Conservation (phyloP, 805 yeast genomes). For the Nakazawaea populi region DNA sequence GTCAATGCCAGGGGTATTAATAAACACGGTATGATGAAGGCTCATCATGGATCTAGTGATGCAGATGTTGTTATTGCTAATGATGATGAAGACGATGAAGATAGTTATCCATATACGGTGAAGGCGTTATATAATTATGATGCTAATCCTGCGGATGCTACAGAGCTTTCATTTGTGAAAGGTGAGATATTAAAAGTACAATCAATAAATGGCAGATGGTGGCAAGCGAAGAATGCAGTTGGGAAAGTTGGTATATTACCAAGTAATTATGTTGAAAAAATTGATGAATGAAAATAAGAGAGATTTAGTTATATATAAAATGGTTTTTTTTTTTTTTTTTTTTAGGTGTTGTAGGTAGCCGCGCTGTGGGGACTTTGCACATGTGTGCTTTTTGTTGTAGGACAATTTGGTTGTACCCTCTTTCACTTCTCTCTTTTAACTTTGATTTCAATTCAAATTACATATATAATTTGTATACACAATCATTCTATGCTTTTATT, state of each 20-base stretch:
- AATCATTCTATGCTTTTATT: no score
- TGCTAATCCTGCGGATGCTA: constrained; percentile 89
- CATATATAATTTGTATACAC: no score
- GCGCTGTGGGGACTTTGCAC: no score
- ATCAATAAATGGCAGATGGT: constrained; percentile 95
- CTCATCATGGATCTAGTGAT: not conserved
- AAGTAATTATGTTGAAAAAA: constrained; percentile 81
- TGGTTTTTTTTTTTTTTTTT: no score
- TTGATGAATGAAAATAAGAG: constrained; percentile 26
- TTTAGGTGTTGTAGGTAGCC: no score
- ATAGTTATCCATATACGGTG: constrained; percentile 76
- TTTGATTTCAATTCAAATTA: no score
- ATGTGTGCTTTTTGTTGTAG: no score
- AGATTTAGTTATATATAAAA: no score
- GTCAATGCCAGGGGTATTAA: no score
- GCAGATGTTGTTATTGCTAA: not conserved
- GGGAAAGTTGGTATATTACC: constrained; percentile 98
- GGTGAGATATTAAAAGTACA: constrained; percentile 90
- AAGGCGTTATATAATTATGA: constrained; percentile 80
- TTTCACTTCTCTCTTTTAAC: no score
- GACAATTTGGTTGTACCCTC: no score
- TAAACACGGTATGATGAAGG: no score
- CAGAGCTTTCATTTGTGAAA: constrained; percentile 84
- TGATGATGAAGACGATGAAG: constrained; percentile 19
- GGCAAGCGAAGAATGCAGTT: constrained; percentile 88